A percentile compares a stretch with the other conserved stretches of the same genome.
Conservation (phyloP, 202 grass and related monocot species). For the Bolboschoenoplectus hybrid region DNA sequence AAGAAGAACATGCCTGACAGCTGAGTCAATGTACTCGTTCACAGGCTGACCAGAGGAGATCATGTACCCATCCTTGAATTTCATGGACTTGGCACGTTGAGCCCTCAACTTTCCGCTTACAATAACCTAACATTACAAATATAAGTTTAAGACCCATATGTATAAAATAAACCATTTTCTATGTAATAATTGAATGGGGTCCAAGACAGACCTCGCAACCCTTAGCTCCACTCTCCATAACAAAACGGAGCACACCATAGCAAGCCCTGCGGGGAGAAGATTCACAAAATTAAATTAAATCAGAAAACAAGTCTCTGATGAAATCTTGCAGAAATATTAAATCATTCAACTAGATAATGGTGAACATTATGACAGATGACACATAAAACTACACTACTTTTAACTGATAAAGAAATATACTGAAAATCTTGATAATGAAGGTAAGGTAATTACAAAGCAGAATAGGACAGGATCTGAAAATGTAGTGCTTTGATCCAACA, state of each 20-base stretch:
- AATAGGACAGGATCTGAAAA: not conserved
- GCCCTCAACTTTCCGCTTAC: slow-evolving; percentile 96
- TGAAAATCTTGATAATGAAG: not conserved
- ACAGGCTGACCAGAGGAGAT: slow-evolving; percentile 96
- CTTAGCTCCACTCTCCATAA: slow-evolving; percentile 98
- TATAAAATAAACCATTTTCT: not conserved
- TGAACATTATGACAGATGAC: not conserved
- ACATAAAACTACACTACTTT: not conserved
- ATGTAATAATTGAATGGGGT: not conserved
- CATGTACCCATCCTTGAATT: slow-evolving; percentile 97
- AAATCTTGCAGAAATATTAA: not conserved
- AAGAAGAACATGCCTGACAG: slow-evolving; percentile 90
- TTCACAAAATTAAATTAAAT: not conserved
- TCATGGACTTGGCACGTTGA: slow-evolving; percentile 92
- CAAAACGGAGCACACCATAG: slow-evolving; percentile 95
- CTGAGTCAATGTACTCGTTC: slow-evolving; percentile 87
- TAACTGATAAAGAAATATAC: not conserved
- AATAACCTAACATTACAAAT: slow-evolving; percentile 55
- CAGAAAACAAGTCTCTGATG: not conserved
- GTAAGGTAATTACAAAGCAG: not conserved
- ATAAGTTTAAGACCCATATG: not conserved
- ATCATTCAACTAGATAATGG: not conserved
- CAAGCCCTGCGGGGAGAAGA: slow-evolving; percentile 60
- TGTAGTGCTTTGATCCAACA: not conserved
- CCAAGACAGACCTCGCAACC: slow-evolving; percentile 66